Evolutionary conservation across 2,329 filamentous ascomycete genomes (phyloP).

Genomic region (Trichoderma citrinoviride): DNA sequence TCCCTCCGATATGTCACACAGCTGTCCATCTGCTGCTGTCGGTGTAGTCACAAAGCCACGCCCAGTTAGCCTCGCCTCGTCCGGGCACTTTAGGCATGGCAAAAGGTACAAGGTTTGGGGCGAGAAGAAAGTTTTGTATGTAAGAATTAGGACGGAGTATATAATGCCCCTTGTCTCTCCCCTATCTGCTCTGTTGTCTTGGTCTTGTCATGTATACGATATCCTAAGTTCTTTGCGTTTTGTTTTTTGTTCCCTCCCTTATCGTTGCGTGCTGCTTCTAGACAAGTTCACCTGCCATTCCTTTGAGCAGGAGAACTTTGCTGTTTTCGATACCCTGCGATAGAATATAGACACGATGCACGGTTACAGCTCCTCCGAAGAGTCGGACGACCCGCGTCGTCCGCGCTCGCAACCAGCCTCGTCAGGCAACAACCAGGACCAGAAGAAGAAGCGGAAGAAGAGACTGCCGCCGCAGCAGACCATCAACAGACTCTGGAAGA

Average conservation of each 20-base stretch:
- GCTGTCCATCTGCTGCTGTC: not conserved
- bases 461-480: constrained; percentile 60
- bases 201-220: not conserved
- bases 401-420: constrained; percentile 37
- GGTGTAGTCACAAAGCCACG: constrained; percentile 18
- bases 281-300: not conserved
- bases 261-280: not conserved
- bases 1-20: not conserved
- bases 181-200: not conserved
- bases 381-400: constrained; percentile 47
- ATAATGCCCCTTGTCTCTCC: not conserved
- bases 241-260: not conserved
- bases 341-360: constrained; percentile 33
- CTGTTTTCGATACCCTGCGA: not conserved
- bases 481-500: constrained; percentile 66
- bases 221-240: too few relatives aligned
- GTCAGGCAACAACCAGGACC: constrained; percentile 36
- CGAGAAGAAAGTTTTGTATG: not conserved
- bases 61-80: not conserved
- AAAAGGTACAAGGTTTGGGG: not conserved
- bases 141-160: not conserved
- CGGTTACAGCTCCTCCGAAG: constrained; percentile 51
- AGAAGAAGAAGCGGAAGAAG: constrained; percentile 58
- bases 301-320: not conserved
- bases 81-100: constrained; percentile 1